Conservation (phyloP, 2,329 filamentous ascomycete species). For the Tetracladium maxilliforme region DNA sequence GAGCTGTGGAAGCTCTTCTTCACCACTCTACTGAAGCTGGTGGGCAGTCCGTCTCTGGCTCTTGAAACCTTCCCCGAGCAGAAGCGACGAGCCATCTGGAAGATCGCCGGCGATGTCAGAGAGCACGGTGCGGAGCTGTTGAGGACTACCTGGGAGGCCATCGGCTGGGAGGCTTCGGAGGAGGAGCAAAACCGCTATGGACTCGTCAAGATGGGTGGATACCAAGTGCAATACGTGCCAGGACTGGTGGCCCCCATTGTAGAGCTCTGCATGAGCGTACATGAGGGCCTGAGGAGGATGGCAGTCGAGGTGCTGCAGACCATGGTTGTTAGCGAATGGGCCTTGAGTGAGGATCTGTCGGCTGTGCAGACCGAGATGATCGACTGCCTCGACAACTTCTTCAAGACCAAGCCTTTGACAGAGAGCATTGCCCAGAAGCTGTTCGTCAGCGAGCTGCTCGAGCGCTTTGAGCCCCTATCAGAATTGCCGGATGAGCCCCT, state of each 20-base stretch:
- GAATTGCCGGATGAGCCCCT: slow-evolving; percentile 56
- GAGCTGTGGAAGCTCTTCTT: slow-evolving; percentile 93
- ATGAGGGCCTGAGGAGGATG: slow-evolving; percentile 77
- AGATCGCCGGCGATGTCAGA: slow-evolving; percentile 91
- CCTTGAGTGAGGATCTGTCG: slow-evolving; percentile 78
- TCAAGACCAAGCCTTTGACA: slow-evolving; percentile 76
- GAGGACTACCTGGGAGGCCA: slow-evolving; percentile 78
- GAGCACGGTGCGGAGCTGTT: slow-evolving; percentile 82
- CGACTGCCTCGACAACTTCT: slow-evolving; percentile 77
- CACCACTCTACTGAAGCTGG: slow-evolving; percentile 72
- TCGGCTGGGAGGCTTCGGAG: slow-evolving; percentile 81
- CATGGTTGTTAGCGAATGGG: slow-evolving; percentile 99
- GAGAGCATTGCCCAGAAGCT: slow-evolving; percentile 86
- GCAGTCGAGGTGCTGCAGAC: slow-evolving; percentile 89
- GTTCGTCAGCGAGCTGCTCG: slow-evolving; percentile 75
- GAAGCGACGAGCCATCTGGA: slow-evolving; percentile 93
- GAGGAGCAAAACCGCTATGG: slow-evolving; percentile 71
- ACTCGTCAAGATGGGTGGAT: slow-evolving; percentile 77
- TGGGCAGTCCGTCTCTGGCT: slow-evolving; percentile 76
- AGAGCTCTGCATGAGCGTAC: slow-evolving; percentile 86
- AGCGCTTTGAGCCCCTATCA: slow-evolving; percentile 61
- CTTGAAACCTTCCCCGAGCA: slow-evolving; percentile 95
- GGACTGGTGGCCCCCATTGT: slow-evolving; percentile 82
- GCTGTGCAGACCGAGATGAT: slow-evolving; percentile 95
- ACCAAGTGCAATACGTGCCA: slow-evolving; percentile 96